These are phyloP conservation scores for Pontederia crassipes DNA, from an alignment of 176 grass and related monocot genomes.

Conservation along the genomic window DNA sequence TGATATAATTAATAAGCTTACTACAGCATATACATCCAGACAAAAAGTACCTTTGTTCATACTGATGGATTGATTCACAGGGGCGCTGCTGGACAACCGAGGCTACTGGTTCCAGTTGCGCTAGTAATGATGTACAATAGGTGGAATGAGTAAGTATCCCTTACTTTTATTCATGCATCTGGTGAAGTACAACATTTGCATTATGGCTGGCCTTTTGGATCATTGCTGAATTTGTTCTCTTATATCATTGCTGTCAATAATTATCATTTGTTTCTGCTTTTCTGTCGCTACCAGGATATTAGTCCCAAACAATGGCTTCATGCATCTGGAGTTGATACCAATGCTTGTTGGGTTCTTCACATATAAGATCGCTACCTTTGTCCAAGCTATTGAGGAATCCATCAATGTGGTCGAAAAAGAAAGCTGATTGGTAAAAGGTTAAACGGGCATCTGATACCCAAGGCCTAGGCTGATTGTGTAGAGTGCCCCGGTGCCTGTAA, in stretches of 20 bases:
- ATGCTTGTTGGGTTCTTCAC: slow-evolving; percentile 95
- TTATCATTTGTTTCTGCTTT: not conserved
- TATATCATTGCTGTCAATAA: slow-evolving; percentile 8
- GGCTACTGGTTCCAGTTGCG: slow-evolving; percentile 68
- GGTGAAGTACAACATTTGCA: too few relatives aligned
- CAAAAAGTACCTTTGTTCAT: too few relatives aligned
- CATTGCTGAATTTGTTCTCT: not conserved
- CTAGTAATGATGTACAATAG: slow-evolving; percentile 85
- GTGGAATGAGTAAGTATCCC: slow-evolving; percentile 76
- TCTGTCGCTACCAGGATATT: slow-evolving; percentile 45
- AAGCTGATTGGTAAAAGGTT: not conserved
- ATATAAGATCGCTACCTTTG: slow-evolving; percentile 77
- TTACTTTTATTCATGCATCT: too few relatives aligned
- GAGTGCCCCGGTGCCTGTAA: too few relatives aligned
- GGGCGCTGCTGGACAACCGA: slow-evolving; percentile 78
- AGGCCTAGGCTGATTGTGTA: too few relatives aligned
- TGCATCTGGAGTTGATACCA: slow-evolving; percentile 93
- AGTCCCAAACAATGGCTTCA: slow-evolving; percentile 66
- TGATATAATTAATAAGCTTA: too few relatives aligned
- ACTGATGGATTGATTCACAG: slow-evolving; percentile 27
- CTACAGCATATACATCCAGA: too few relatives aligned
- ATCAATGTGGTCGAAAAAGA: slow-evolving; percentile 29
- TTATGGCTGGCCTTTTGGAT: too few relatives aligned
- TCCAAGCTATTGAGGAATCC: slow-evolving; percentile 62
- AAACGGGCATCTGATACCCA: too few relatives aligned